Evolutionary conservation across 805 yeast genomes (phyloP), one percentile per base, ranked within the genome.

Genomic region (Wickerhamomyces mucosus): DNA sequence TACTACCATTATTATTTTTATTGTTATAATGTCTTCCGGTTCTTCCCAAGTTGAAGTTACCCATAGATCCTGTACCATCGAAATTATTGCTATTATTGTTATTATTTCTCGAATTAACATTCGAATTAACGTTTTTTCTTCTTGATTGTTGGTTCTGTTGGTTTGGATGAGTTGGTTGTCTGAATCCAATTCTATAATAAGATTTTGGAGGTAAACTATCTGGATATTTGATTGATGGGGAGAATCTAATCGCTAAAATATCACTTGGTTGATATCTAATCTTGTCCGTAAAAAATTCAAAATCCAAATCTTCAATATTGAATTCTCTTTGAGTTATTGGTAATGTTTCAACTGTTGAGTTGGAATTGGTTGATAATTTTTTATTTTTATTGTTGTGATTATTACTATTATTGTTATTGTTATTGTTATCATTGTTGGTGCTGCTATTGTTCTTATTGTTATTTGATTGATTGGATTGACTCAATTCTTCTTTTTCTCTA

Each of bases 41-140:
- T 15, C 29, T 38, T 6, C 44, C 44, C 32, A 50, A 18, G 31
- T 41, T 46, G 40, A 50, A 50, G 36, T 48, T 50, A 13, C 54
- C 54, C 54, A 50, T 50, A 7, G 53, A 25, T 3, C 53, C 55
- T 10, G 55, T 48, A 4, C 39, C 38, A 14, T 36, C 44, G n/a
- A 18, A 26, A 12, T 31, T 35, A 12, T 16, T 16, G 10, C 15
- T 8, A 14, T 16, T 23, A 11, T 6, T 13, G 15, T 9, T 13
- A 12, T 16, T 16, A 21, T 40, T 39, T 32, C 40, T 37, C 4
- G 37, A 29, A 15, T 24, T 12, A 22, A 12, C 26, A 15, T 22
- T 36, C 41, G 19, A 32, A 40, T 24, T 31, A 35, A 23, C 41
- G 32, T 26, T 18, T 26, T 11, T 21, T 21, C 32, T 32, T 28